Evolutionary conservation across 225 moss, liverwort and hornwort species (phyloP).

Genomic region (Rhytidiadelphus loreus): DNA sequence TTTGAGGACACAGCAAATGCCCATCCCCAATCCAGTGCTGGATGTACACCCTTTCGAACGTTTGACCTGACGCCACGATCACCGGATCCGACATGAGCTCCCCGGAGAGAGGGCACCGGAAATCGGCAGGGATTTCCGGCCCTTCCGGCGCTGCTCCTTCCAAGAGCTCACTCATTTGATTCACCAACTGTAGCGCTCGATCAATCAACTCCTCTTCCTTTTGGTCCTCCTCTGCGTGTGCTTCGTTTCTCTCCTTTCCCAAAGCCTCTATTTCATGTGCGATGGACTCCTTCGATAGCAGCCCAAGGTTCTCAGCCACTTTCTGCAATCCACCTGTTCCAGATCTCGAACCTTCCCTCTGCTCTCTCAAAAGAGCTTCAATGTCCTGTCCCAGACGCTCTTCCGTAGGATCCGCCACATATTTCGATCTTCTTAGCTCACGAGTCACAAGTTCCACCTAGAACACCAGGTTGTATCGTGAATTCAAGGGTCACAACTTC

Average conservation of each 20-base stretch:
- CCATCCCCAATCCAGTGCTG: slow-evolving; percentile 93
- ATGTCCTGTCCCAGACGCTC: slow-evolving; percentile 35
- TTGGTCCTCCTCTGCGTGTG: slow-evolving; percentile 14
- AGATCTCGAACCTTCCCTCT: slow-evolving; percentile 28
- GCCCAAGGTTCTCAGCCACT: slow-evolving; percentile 33
- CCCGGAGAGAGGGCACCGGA: slow-evolving; percentile 88
- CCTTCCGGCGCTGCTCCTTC: slow-evolving; percentile 32
- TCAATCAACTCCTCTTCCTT: slow-evolving; percentile 32
- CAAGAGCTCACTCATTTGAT: slow-evolving; percentile 24
- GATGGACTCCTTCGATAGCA: slow-evolving; percentile 30
- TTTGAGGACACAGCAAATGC: slow-evolving; percentile 71
- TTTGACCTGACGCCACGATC: slow-evolving; percentile 91
- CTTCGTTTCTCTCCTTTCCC: slow-evolving; percentile 24
- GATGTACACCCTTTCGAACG: slow-evolving; percentile 78
- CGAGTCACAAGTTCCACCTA: slow-evolving; percentile 57
- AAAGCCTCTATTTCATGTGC: slow-evolving; percentile 26
- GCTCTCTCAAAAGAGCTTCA: slow-evolving; percentile 33
- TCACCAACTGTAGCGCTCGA: slow-evolving; percentile 31
- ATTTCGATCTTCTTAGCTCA: slow-evolving; percentile 48
- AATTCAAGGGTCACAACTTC: not conserved
- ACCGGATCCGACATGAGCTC: slow-evolving; percentile 99
- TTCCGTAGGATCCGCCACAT: slow-evolving; percentile 38
- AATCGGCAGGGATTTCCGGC: slow-evolving; percentile 76
- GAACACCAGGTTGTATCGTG: not conserved
- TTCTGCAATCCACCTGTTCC: slow-evolving; percentile 28